Percentiles rank a stretch among this genome's conserved stretches.
Evolutionary conservation across 306 rosid species (phyloP).

Genomic region (Trifolium fragiferum): DNA sequence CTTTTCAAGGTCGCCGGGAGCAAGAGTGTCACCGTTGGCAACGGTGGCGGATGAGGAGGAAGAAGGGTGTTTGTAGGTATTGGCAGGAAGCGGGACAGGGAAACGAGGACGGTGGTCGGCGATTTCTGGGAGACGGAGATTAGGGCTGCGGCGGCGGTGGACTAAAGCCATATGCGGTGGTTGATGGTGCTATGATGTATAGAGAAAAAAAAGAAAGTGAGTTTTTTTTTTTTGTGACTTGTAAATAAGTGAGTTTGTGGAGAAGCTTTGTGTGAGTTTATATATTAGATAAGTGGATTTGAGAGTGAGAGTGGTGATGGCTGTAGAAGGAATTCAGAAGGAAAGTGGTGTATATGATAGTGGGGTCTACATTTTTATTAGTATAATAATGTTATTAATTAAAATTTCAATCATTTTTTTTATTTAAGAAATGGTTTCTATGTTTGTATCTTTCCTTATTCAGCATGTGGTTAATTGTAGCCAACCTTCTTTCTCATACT

Average conservation of each 20-base stretch:
- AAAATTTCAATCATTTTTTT: not conserved
- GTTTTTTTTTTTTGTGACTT: not conserved
- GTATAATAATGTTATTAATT: not conserved
- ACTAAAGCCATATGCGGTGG: constrained; percentile 67
- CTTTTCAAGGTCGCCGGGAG: constrained; percentile 60
- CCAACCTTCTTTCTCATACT: not conserved
- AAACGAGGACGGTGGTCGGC: constrained; percentile 56
- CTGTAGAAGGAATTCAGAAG: not conserved
- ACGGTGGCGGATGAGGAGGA: constrained; percentile 2
- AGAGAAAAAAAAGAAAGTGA: not conserved
- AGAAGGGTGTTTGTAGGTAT: constrained; percentile 19
- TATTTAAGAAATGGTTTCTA: not conserved
- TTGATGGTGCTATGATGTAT: not conserved
- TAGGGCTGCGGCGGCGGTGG: constrained; percentile 76
- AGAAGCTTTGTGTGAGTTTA: not conserved
- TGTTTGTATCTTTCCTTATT: not conserved
- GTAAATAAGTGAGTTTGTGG: not conserved
- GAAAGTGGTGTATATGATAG: constrained; percentile 35
- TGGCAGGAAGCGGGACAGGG: constrained; percentile 42
- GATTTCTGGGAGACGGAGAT: constrained; percentile 64
- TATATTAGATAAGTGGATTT: constrained; percentile 27
- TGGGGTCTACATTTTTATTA: constrained; percentile 42
- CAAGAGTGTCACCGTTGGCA: constrained; percentile 12
- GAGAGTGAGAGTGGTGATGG: constrained; percentile 28
- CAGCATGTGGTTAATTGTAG: constrained; percentile 9